Conservation (phyloP, 768 basidiomycete genomes). For the Boletus rubroflammeus region DNA sequence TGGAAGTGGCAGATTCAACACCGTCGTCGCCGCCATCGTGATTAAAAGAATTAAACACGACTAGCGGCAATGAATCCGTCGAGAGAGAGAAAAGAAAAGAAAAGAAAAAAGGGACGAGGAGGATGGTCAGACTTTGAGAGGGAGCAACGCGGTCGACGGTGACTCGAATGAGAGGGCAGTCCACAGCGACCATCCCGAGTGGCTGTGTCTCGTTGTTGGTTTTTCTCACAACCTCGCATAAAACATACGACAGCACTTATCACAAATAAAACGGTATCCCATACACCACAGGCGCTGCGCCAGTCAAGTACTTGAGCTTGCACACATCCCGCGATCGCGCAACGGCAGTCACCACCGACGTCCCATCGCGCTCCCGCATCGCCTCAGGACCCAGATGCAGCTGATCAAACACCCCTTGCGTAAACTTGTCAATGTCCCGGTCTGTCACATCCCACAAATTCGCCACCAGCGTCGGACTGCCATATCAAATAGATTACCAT, state of each 20-base stretch:
- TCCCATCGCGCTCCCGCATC: conserved; percentile 18
- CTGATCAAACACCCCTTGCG: conserved; percentile 76
- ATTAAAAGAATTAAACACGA: not conserved
- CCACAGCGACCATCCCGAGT: conserved; percentile 6
- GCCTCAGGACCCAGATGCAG: conserved; percentile 46
- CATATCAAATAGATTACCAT: not conserved
- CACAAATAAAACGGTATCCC: conserved; percentile 90
- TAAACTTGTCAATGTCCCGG: conserved; percentile 92
- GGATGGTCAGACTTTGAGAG: not conserved
- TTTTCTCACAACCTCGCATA: not conserved
- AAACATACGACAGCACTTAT: not conserved
- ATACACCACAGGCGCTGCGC: conserved; percentile 92
- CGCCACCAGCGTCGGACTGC: conserved; percentile 86
- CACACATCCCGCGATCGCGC: conserved; percentile 75
- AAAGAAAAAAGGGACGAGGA: not conserved
- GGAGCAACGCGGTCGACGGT: not conserved
- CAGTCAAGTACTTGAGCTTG: conserved; percentile 90
- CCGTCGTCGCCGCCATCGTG: conserved; percentile 11
- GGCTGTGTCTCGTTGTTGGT: conserved; percentile 10
- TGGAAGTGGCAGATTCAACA: conserved; percentile 5
- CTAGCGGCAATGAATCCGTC: not conserved
- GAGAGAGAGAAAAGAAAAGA: not conserved
- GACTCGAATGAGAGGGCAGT: not conserved
- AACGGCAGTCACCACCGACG: conserved; percentile 71
- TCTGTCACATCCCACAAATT: conserved; percentile 99